Evolutionary conservation across 2,329 filamentous ascomycete genomes (phyloP), one percentile per base, ranked within the genome.

Genomic region (Alternaria panax): DNA sequence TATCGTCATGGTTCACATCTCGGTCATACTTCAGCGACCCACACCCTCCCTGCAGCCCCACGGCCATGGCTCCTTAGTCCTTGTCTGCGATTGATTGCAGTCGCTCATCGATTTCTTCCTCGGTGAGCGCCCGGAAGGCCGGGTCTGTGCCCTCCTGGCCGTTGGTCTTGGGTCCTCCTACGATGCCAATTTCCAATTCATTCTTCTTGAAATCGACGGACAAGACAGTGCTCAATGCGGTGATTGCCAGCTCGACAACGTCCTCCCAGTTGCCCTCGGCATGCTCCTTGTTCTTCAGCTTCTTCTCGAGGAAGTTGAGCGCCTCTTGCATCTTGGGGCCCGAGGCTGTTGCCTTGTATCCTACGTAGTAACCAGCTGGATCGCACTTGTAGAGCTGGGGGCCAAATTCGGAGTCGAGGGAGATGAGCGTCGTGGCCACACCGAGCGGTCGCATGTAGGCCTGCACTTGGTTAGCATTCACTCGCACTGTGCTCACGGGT

Each of bases 151-250:
- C 92, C 78, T 96, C 91, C 81, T 91, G 86, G 68, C 93, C 94
- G 75, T 96, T 92, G 59, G 84, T 81, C 73, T 88, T 87, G 58
- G 94, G 93, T 28, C 93, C 94, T 68, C 95, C 95, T 54, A 97
- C 95, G 75, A 99, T 93, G 65, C 95, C 95, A 81, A 99, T 92
- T 83, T 99, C 95, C 79, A 99, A 90, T 85, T 99, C 95, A 72
- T 91, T 91, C 86, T 98, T 98, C 88, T 99, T 99, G 86, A 99
- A 99, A 80, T 99, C 95, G 80, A 98, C 96, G 81, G 94, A 97
- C 66, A 99, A 86, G 61, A 99, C 93, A 34, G 92, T 96, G 87
- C 93, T 97, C 79, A 99, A 83, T 7, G 95, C 94, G 43, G 92
- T 92, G 79, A 99, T 99, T 59, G 92, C 95, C 73, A 98, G 86